Evolutionary conservation across 2,329 filamentous ascomycete genomes (phyloP).

Genomic region (Penicillium palitans): DNA sequence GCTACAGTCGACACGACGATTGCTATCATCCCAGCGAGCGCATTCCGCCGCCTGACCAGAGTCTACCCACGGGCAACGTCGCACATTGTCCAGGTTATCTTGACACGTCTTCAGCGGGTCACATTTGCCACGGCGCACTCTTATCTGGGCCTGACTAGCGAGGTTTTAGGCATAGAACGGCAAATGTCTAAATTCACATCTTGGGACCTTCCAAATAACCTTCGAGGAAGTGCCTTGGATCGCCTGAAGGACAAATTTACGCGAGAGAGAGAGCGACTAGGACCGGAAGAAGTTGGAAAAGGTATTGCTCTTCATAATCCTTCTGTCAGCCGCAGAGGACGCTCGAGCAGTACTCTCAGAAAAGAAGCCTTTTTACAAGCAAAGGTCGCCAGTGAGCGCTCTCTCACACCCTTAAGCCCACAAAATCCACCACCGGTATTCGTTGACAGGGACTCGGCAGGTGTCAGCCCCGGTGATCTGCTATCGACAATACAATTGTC

Average conservation of each 20-base stretch:
- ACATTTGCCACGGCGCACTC: conserved; percentile 92
- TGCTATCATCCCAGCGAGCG: conserved; percentile 94
- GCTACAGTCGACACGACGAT: conserved; percentile 97
- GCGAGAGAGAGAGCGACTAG: conserved; percentile 77
- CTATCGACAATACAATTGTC: conserved; percentile 74
- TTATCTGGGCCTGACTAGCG: conserved; percentile 86
- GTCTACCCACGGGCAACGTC: conserved; percentile 95
- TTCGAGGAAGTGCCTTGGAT: conserved; percentile 78
- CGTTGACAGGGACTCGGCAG: conserved; percentile 40
- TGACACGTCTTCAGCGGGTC: conserved; percentile 90
- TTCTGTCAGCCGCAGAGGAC: conserved; percentile 62
- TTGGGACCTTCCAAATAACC: conserved; percentile 85
- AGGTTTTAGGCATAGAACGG: conserved; percentile 89
- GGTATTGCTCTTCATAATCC: conserved; percentile 94
- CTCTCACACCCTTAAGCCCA: conserved; percentile 21
- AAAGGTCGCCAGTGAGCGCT: conserved; percentile 51
- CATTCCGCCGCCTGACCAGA: conserved; percentile 86
- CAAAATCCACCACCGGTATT: conserved; percentile 21
- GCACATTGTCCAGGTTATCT: conserved; percentile 95
- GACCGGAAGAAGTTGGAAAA: conserved; percentile 78
- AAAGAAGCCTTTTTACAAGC: conserved; percentile 78
- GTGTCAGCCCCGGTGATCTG: conserved; percentile 73
- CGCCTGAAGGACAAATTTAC: conserved; percentile 91
- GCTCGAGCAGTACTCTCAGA: conserved; percentile 71
- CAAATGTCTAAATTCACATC: conserved; percentile 91